Conservation (phyloP, 1,284 basidiomycete genomes). For the Athelia psychrophila region DNA sequence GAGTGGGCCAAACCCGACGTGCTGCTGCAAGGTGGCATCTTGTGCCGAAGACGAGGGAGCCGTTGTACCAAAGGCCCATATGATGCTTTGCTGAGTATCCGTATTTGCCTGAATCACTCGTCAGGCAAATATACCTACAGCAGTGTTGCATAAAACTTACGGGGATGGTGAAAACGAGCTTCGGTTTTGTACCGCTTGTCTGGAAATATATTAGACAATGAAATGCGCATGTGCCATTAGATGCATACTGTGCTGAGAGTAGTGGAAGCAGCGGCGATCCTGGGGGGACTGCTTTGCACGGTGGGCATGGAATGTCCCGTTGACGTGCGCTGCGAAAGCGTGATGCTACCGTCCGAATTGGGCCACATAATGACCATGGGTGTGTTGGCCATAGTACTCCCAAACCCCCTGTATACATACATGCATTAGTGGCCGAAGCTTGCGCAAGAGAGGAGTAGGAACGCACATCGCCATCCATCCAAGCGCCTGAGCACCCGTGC, state of each 20-base stretch:
- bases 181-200: slow-evolving; percentile 32
- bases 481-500: slow-evolving; percentile 29
- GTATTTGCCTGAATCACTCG: slow-evolving; percentile 29
- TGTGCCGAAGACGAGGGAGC: slow-evolving; percentile 36
- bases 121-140: neutral
- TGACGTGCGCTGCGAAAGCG: slow-evolving; percentile 58
- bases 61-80: slow-evolving; percentile 45
- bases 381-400: slow-evolving; percentile 44
- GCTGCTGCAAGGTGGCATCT: slow-evolving; percentile 38
- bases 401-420: slow-evolving; percentile 54
- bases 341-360: slow-evolving; percentile 49
- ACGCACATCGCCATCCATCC: slow-evolving; percentile 59
- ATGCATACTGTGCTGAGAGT: slow-evolving; percentile 37
- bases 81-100: slow-evolving; percentile 36
- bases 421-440: neutral
- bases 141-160: too few species aligned
- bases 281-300: slow-evolving; percentile 45
- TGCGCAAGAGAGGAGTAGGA: slow-evolving; percentile 1
- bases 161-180: slow-evolving; percentile 47
- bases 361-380: slow-evolving; percentile 70
- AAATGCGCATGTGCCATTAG: too few species aligned
- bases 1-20: slow-evolving; percentile 35
- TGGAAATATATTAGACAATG: slow-evolving; percentile 12
- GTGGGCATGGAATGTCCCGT: slow-evolving; percentile 42
- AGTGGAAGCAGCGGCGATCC: slow-evolving; percentile 38